Evolutionary conservation across 768 basidiomycete genomes (phyloP).

Genomic region (Gloeostereum incarnatum): DNA sequence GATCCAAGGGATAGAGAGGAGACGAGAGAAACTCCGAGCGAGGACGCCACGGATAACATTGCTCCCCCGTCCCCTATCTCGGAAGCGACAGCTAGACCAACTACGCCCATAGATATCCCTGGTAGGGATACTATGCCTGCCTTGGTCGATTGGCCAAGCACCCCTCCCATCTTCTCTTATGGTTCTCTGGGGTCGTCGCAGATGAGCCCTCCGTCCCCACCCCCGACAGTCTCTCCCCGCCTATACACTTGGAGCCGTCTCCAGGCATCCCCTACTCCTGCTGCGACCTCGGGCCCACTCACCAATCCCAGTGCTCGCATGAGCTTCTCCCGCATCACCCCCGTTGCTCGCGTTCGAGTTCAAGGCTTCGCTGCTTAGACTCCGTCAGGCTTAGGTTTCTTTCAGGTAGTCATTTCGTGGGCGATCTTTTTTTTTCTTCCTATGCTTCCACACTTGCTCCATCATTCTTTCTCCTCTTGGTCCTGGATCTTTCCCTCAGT

Average conservation of each 20-base stretch:
- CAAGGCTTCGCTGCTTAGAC: slow-evolving; percentile 11
- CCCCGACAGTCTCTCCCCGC: slow-evolving; percentile 46
- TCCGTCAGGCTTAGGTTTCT: not conserved
- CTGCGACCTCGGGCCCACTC: slow-evolving; percentile 32
- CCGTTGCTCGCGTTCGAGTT: slow-evolving; percentile 34
- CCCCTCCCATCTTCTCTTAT: slow-evolving; percentile 11
- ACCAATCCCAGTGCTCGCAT: slow-evolving; percentile 51
- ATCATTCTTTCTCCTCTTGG: not conserved
- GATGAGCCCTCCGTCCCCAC: slow-evolving; percentile 38
- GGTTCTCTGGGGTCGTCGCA: not conserved
- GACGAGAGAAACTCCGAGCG: not conserved
- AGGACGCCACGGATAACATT: not conserved
- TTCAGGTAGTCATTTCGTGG: not conserved
- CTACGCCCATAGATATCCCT: slow-evolving; percentile 1
- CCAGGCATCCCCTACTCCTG: slow-evolving; percentile 23
- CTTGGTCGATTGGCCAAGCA: slow-evolving; percentile 17
- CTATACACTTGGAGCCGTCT: slow-evolving; percentile 44
- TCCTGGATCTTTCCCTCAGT: no score
- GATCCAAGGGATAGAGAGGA: no score
- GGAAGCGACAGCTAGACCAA: not conserved
- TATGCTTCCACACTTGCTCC: not conserved
- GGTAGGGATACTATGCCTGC: slow-evolving; percentile 11
- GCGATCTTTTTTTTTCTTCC: not conserved
- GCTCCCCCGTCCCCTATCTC: not conserved
- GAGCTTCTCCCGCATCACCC: slow-evolving; percentile 47